Base-by-base conservation (phyloP, 176 grass and related monocot genomes). In the Puya raimondii region DNA sequence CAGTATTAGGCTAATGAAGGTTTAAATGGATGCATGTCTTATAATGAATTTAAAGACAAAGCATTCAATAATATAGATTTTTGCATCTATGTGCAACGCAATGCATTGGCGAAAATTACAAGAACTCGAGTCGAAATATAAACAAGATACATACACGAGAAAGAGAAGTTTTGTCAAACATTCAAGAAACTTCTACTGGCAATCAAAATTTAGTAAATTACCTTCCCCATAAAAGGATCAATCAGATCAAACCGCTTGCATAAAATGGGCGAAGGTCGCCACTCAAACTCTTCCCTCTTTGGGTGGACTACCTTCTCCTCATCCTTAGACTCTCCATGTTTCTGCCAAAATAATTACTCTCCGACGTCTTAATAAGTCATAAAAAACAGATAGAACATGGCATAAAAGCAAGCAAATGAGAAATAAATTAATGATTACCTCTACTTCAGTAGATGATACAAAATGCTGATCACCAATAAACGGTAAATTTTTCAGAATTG, bases 151-250 rank as follows among this genome's bases (percentile, higher is more conserved):
- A 42, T 42, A 42, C 33, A 42, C 7, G 33, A 5, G 33, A 42
- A 42, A 42, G 33, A 42, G 33, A 42, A 0, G 33, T 42, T 42
- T 42, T 6, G 14, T 11, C 13, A 57, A 16, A 17, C n/a, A 57
- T 57, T 57, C 53, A 16, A 57, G 14, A 61, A 61, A 61, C 56
- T 17, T 18, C 20, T n/a, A 22, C 14, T 61, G 21, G 21, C n/a
- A 61, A 61, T 61, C 1, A 61, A 22, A 61, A 10, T 18, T 9
- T 9, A 18, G 56, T 61, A 9, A 61, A 61, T 18, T 90, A 90
- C 89, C 89, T 97, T 92, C 54, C 93, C 89, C 89, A 97, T 97
- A 76, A 85, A 97, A 83, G 93, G 89, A 73, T 97, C 93, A 50
- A 87, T 69, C 11, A 92, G 82, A 80, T 97, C 93, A 82, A 97